These are phyloP conservation scores for Cynara cardunculus DNA, from an alignment of 129 eudicot species.

Conservation along the genomic window DNA sequence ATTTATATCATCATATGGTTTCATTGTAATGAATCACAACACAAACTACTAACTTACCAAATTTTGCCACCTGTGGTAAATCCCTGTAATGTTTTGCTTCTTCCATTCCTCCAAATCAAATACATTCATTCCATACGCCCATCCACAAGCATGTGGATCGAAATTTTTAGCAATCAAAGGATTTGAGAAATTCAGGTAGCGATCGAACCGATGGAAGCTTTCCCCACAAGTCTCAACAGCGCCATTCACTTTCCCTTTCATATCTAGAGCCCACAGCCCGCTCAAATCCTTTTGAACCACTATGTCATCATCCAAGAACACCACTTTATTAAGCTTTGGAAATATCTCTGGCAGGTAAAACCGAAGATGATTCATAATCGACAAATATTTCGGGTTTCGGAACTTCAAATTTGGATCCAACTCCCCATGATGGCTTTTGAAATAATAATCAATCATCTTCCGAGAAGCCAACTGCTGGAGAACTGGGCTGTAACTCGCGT, in stretches of 20 bases:
- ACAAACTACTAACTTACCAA: slow-evolving; percentile 30
- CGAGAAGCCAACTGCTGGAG: slow-evolving; percentile 57
- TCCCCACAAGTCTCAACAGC: slow-evolving; percentile 77
- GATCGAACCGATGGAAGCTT: slow-evolving; percentile 70
- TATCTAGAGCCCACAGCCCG: slow-evolving; percentile 52
- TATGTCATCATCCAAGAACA: slow-evolving; percentile 73
- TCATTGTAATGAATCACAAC: too few species aligned
- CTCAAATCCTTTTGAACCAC: slow-evolving; percentile 63
- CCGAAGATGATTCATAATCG: slow-evolving; percentile 63
- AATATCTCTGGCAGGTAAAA: slow-evolving; percentile 69
- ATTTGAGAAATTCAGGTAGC: slow-evolving; percentile 68
- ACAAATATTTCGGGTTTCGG: slow-evolving; percentile 66
- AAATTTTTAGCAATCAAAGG: slow-evolving; percentile 58
- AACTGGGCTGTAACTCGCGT: slow-evolving; percentile 75
- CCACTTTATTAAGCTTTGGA: slow-evolving; percentile 55
- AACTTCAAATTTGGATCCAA: slow-evolving; percentile 58
- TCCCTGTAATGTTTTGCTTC: slow-evolving; percentile 62
- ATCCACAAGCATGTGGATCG: slow-evolving; percentile 75
- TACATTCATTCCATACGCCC: slow-evolving; percentile 81
- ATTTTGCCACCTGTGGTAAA: slow-evolving; percentile 71
- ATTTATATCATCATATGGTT: too few species aligned
- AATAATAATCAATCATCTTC: slow-evolving; percentile 64
- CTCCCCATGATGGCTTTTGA: slow-evolving; percentile 49
- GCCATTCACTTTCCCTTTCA: slow-evolving; percentile 71
- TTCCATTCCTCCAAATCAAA: slow-evolving; percentile 64